Conservation (phyloP, 2,329 filamentous ascomycete genomes). For the Celoporthe dispersa region DNA sequence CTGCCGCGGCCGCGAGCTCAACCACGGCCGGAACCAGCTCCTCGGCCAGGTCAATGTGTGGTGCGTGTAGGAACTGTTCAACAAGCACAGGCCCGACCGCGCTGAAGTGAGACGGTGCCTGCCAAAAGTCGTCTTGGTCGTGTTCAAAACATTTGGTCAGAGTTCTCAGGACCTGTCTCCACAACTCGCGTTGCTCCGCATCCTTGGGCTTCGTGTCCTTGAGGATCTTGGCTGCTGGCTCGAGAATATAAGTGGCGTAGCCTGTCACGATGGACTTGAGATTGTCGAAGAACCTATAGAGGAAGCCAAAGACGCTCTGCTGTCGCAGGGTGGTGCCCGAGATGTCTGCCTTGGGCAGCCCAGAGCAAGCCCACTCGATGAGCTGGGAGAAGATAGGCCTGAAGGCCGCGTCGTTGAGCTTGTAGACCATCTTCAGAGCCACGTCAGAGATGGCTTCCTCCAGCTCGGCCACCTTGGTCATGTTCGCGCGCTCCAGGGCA, state of each 20-base stretch:
- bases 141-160: slow-evolving; percentile 79
- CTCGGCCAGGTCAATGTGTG: slow-evolving; percentile 46
- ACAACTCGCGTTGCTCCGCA: slow-evolving; percentile 63
- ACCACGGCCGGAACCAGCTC: slow-evolving; percentile 76
- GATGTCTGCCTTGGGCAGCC: slow-evolving; percentile 64
- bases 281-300: slow-evolving; percentile 77
- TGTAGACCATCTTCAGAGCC: slow-evolving; percentile 89
- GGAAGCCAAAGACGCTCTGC: slow-evolving; percentile 81
- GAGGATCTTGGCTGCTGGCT: slow-evolving; percentile 71
- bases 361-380: slow-evolving; percentile 76
- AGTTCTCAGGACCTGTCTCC: slow-evolving; percentile 71
- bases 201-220: slow-evolving; percentile 47
- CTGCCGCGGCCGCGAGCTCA: slow-evolving; percentile 78
- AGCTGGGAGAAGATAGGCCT: slow-evolving; percentile 85
- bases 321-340: slow-evolving; percentile 64
- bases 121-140: slow-evolving; percentile 96
- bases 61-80: slow-evolving; percentile 63
- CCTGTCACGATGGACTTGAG: slow-evolving; percentile 94
- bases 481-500: slow-evolving; percentile 47
- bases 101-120: slow-evolving; percentile 84
- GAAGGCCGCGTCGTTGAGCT: slow-evolving; percentile 93
- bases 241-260: slow-evolving; percentile 85
- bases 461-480: slow-evolving; percentile 52
- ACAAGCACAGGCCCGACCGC: slow-evolving; percentile 72
- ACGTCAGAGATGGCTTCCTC: slow-evolving; percentile 71